phyloP scores from a whole-genome alignment of 352 stramenopile species.

The Phytophthora ohioensis region DNA sequence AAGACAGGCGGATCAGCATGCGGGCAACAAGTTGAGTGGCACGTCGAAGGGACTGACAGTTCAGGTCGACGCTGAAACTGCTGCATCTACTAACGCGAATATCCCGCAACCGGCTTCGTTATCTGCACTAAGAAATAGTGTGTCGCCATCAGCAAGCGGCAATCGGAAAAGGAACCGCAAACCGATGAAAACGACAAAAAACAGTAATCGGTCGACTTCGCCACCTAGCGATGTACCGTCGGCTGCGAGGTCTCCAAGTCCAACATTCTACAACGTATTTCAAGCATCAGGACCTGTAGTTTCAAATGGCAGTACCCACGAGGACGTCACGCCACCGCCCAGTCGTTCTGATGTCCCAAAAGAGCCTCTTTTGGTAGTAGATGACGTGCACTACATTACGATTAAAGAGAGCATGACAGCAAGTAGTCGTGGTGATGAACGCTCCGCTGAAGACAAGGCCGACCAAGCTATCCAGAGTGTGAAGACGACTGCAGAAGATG shows the following conservation, averaged over 20 bases:
- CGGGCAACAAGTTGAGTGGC: not conserved
- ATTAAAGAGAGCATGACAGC: conserved; percentile 22
- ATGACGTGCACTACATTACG: conserved; percentile 36
- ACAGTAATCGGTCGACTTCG: conserved; percentile 32
- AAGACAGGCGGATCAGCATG: conserved; percentile 4
- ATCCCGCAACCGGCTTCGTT: conserved; percentile 7
- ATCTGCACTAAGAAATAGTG: conserved; percentile 4
- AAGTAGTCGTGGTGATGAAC: not conserved
- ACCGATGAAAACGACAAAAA: conserved; percentile 43
- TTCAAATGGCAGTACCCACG: conserved; percentile 11
- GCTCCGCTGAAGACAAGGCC: not conserved
- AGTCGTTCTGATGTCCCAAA: conserved; percentile 14
- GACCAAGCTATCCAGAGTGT: not conserved
- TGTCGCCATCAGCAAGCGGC: conserved; percentile 12
- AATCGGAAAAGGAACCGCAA: conserved; percentile 49
- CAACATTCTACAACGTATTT: conserved; percentile 33
- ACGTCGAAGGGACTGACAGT: not conserved
- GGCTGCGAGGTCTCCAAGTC: conserved; percentile 17
- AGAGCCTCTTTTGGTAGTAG: conserved; percentile 6
- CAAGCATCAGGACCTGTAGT: conserved; percentile 28
- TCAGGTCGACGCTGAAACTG: conserved; percentile 2
- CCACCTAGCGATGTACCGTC: conserved; percentile 26
- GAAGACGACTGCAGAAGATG: conserved; percentile 15
- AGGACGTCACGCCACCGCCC: conserved; percentile 10
- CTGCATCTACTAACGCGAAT: not conserved